Evolutionary conservation across 768 basidiomycete genomes (phyloP).

Genomic region (Leucocoprinus birnbaumii): DNA sequence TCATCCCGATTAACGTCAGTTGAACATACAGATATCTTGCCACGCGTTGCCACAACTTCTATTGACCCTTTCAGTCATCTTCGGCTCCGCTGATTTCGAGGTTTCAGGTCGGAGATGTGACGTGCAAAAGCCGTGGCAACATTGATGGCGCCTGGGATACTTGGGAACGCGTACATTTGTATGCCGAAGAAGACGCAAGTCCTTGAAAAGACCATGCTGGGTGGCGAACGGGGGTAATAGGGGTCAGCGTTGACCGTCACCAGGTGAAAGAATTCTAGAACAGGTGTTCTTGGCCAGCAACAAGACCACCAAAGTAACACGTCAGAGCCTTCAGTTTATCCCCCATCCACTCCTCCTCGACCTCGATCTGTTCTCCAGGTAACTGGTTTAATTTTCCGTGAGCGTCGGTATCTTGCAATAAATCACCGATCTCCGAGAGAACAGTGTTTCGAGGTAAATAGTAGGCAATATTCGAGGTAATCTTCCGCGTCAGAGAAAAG

Average conservation of each 20-base stretch:
- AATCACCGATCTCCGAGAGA: constrained; percentile 64
- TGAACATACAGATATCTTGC: no score
- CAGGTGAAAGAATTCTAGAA: constrained; percentile 32
- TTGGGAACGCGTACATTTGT: no score
- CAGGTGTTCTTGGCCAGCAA: constrained; percentile 58
- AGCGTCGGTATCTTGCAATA: constrained; percentile 16
- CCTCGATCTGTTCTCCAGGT: constrained; percentile 64
- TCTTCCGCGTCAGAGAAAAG: constrained; percentile 64
- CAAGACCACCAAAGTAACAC: constrained; percentile 90
- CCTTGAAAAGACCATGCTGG: no score
- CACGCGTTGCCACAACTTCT: no score
- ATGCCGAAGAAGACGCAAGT: no score
- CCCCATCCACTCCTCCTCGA: constrained; percentile 98
- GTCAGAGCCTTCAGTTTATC: constrained; percentile 90
- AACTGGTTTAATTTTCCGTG: neutral
- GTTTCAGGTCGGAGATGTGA: no score
- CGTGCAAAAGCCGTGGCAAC: neutral
- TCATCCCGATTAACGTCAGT: no score
- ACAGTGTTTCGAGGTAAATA: constrained; percentile 84
- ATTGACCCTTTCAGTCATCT: no score
- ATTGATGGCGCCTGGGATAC: neutral
- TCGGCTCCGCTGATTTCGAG: no score
- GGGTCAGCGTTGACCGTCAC: no score
- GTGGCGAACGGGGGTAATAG: no score
- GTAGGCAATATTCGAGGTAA: constrained; percentile 85